phyloP scores from a whole-genome alignment of 306 rosid species.

The Citrullus colocynthis region DNA sequence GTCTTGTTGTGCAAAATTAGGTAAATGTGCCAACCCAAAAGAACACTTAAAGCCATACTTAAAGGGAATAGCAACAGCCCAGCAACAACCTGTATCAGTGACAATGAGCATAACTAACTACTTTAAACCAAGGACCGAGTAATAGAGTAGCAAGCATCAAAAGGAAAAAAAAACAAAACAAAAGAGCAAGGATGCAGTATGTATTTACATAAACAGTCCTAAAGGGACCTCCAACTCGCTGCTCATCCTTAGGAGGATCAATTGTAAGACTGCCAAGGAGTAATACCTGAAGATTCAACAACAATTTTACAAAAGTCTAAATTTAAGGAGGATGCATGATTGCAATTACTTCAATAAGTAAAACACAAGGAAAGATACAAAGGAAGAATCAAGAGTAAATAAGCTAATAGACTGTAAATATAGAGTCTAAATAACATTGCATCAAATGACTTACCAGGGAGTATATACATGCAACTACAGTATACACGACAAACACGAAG shows the following conservation, averaged over 20 bases:
- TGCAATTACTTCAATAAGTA: background rate
- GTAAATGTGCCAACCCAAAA: conserved; percentile 88
- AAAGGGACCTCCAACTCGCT: conserved; percentile 44
- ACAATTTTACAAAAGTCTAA: background rate
- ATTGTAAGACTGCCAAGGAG: conserved; percentile 68
- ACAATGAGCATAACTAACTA: conserved; percentile 17
- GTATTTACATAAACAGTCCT: conserved; percentile 66
- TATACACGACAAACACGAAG: conserved; percentile 71
- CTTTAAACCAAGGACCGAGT: background rate
- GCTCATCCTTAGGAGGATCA: conserved; percentile 49
- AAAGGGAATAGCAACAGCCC: conserved; percentile 67
- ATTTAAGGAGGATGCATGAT: background rate
- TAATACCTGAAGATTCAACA: conserved; percentile 45
- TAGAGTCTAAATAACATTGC: conserved; percentile 6
- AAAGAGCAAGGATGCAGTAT: background rate
- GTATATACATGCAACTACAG: conserved; percentile 69
- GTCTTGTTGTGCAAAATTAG: conserved; percentile 86
- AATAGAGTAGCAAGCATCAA: background rate
- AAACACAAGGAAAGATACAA: background rate
- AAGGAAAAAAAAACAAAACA: background rate
- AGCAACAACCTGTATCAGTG: conserved; percentile 54
- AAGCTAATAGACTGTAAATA: background rate
- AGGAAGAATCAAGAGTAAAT: background rate
- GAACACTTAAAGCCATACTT: conserved; percentile 54
- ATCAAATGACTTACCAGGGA: conserved; percentile 62